Conservation (phyloP, 2,329 filamentous ascomycete species). For the Aureobasidium sp. region DNA sequence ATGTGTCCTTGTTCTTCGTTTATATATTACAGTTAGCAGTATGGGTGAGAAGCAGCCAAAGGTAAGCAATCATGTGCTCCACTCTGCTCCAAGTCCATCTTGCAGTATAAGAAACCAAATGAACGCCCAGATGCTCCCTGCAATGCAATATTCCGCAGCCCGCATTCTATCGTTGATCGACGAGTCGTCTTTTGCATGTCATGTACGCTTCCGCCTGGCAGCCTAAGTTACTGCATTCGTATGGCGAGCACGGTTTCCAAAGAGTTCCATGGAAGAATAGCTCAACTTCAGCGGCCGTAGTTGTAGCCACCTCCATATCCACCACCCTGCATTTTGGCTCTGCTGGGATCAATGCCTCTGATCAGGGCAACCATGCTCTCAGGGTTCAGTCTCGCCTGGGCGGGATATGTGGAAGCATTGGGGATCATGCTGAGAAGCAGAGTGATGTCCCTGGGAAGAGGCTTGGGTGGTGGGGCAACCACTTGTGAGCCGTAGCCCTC, state of each 20-base stretch:
- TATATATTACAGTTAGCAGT: constrained; percentile 3
- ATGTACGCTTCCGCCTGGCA: neutral
- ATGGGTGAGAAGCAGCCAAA: neutral
- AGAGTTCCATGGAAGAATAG: neutral
- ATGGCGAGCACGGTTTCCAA: neutral
- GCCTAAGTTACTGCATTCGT: neutral
- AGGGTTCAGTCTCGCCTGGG: constrained; percentile 58
- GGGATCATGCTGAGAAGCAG: constrained; percentile 63
- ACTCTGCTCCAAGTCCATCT: neutral
- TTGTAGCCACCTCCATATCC: constrained; percentile 8
- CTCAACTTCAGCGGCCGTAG: neutral
- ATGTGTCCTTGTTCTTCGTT: neutral
- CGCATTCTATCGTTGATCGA: neutral
- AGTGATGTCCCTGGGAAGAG: constrained; percentile 25
- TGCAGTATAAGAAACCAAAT: neutral
- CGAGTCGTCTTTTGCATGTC: neutral
- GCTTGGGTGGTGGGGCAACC: constrained; percentile 16
- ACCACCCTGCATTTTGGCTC: constrained; percentile 14
- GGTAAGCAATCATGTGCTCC: neutral
- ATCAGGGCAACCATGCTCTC: constrained; percentile 66
- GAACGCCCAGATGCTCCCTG: neutral
- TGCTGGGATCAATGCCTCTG: constrained; percentile 51
- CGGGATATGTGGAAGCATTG: constrained; percentile 60
- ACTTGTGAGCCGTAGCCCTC: constrained; percentile 15
- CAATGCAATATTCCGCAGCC: neutral